Evolutionary conservation across 2,329 filamentous ascomycete species (phyloP).

Genomic region (Clonostachys sp.): DNA sequence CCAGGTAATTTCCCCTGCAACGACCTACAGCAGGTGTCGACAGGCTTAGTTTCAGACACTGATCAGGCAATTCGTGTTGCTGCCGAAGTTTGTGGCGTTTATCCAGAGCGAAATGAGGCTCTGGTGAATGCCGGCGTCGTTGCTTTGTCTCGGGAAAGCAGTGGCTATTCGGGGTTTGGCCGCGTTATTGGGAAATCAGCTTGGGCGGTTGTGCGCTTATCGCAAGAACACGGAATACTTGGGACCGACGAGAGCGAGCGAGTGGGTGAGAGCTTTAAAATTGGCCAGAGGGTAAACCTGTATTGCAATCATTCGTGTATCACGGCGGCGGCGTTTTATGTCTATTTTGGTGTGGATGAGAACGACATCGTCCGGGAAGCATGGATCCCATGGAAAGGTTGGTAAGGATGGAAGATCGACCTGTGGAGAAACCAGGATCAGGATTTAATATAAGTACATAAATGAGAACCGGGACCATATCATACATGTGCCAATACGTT

Average conservation of each 20-base stretch:
- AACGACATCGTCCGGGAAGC: constrained; percentile 22
- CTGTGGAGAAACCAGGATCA: no score
- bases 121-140: constrained; percentile 28
- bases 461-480: no score
- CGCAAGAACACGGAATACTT: constrained; percentile 31
- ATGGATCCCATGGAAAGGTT: constrained; percentile 30
- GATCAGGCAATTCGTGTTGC: constrained; percentile 22
- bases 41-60: constrained; percentile 17
- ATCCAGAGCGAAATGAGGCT: constrained; percentile 28
- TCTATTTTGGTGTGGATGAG: constrained; percentile 27
- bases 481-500: no score
- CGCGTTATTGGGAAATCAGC: constrained; percentile 14
- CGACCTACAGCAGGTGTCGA: constrained; percentile 32
- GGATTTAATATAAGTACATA: no score
- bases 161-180: constrained; percentile 19
- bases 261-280: constrained; percentile 15
- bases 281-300: constrained; percentile 24
- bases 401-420: background rate
- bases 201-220: constrained; percentile 25
- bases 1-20: constrained; percentile 24
- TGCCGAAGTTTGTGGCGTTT: constrained; percentile 28
- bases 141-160: constrained; percentile 25
- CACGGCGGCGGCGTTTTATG: constrained; percentile 25
- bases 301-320: constrained; percentile 28
- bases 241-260: constrained; percentile 1